phyloP scores from a whole-genome alignment of 2,329 filamentous ascomycete genomes.

The Calonectria pseudoturangicola region DNA sequence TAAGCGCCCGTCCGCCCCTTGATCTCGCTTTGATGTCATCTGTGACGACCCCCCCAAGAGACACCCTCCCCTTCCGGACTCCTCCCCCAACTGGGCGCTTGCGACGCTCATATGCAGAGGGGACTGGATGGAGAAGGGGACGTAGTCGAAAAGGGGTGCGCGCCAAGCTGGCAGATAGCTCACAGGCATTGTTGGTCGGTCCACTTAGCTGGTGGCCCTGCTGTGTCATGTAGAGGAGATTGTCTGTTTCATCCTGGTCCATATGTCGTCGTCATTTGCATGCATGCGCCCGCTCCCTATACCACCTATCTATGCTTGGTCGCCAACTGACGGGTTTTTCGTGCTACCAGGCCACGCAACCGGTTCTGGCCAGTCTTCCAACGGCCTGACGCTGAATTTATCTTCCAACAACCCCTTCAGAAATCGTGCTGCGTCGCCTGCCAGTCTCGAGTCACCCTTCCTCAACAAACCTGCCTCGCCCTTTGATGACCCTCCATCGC shows the following conservation, averaged over 20 bases:
- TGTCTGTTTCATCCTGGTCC: slow-evolving; percentile 56
- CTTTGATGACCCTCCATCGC: slow-evolving; percentile 73
- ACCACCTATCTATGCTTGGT: slow-evolving; percentile 48
- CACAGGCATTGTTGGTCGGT: slow-evolving; percentile 48
- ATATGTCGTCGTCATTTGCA: slow-evolving; percentile 56
- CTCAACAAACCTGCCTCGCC: slow-evolving; percentile 70
- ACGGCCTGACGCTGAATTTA: slow-evolving; percentile 78
- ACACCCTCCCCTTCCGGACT: slow-evolving; percentile 45
- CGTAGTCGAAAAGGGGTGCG: slow-evolving; percentile 47
- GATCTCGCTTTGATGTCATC: slow-evolving; percentile 56
- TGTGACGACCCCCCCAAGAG: slow-evolving; percentile 50
- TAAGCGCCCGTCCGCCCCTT: slow-evolving; percentile 55
- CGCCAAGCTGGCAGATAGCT: slow-evolving; percentile 53
- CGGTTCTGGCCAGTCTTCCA: slow-evolving; percentile 51
- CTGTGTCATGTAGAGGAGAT: slow-evolving; percentile 59
- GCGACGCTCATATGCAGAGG: slow-evolving; percentile 48
- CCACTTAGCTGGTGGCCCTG: slow-evolving; percentile 54
- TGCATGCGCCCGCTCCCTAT: slow-evolving; percentile 53
- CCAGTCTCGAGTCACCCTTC: slow-evolving; percentile 59
- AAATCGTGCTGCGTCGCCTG: slow-evolving; percentile 81
- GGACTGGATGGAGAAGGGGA: slow-evolving; percentile 45
- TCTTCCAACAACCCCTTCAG: slow-evolving; percentile 90
- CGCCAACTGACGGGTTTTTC: slow-evolving; percentile 51
- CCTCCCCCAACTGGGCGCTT: slow-evolving; percentile 50
- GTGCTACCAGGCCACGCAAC: slow-evolving; percentile 52